phyloP scores from a whole-genome alignment of 495 filamentous ascomycete species.

The Aspergillus wentii region DNA sequence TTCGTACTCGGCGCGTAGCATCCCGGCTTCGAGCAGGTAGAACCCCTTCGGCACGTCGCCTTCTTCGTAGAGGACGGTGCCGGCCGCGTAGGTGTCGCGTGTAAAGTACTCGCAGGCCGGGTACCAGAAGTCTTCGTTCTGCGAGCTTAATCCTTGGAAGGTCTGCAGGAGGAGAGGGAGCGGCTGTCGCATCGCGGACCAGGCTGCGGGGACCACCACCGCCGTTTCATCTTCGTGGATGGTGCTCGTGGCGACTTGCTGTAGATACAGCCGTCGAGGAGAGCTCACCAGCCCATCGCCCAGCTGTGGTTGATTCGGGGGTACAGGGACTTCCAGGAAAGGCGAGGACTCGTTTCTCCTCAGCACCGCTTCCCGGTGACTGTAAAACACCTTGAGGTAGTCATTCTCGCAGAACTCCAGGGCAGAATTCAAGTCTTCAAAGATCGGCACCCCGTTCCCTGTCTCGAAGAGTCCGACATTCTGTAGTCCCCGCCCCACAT shows the following conservation, averaged over 20 bases:
- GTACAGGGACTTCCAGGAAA: slow-evolving; percentile 49
- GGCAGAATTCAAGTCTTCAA: slow-evolving; percentile 86
- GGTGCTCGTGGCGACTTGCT: slow-evolving; percentile 70
- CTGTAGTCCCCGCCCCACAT: slow-evolving; percentile 70
- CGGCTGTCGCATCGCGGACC: slow-evolving; percentile 82
- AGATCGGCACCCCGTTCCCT: slow-evolving; percentile 65
- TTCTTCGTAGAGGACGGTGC: slow-evolving; percentile 68
- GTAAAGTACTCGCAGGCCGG: slow-evolving; percentile 66
- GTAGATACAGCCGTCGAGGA: slow-evolving; percentile 71
- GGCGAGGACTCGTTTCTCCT: slow-evolving; percentile 17
- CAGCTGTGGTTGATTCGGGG: slow-evolving; percentile 12
- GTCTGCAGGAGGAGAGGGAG: slow-evolving; percentile 87
- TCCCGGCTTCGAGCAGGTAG: slow-evolving; percentile 86
- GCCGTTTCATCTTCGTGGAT: slow-evolving; percentile 54
- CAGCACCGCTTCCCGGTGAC: slow-evolving; percentile 35
- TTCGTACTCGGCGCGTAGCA: slow-evolving; percentile 84
- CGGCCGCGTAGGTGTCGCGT: slow-evolving; percentile 58
- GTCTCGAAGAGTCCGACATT: slow-evolving; percentile 74
- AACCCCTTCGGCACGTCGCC: slow-evolving; percentile 71
- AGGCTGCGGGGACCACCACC: slow-evolving; percentile 47
- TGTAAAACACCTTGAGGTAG: slow-evolving; percentile 81
- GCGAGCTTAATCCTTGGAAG: slow-evolving; percentile 72
- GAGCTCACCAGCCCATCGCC: slow-evolving; percentile 48
- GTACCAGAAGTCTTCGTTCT: slow-evolving; percentile 94
- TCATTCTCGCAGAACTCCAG: slow-evolving; percentile 95